These are phyloP conservation scores for Stephanodiscus minutulus DNA, from an alignment of 108 stramenopile species.

Conservation along the genomic window DNA sequence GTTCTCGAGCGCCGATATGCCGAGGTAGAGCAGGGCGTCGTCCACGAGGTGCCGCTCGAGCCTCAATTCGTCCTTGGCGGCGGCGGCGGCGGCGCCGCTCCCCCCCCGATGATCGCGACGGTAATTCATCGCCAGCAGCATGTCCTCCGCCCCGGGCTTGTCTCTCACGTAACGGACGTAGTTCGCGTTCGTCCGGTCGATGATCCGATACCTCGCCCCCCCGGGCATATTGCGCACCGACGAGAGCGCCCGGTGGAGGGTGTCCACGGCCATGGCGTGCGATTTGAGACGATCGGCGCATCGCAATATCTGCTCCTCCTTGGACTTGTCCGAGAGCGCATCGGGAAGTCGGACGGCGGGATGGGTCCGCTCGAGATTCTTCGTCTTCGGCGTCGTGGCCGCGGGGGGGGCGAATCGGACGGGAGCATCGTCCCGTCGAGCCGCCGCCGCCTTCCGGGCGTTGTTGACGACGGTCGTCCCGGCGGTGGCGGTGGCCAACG, in stretches of 20 bases:
- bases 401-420: background rate
- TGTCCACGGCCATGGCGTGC: slow-evolving; percentile 75
- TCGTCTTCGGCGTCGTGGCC: background rate
- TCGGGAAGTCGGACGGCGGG: slow-evolving; percentile 77
- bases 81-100: no score
- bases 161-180: slow-evolving; percentile 55
- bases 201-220: slow-evolving; percentile 62
- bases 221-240: slow-evolving; percentile 54
- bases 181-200: slow-evolving; percentile 63
- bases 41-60: slow-evolving; percentile 63
- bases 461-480: slow-evolving; percentile 50
- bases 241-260: slow-evolving; percentile 57
- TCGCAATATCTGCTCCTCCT: slow-evolving; percentile 78
- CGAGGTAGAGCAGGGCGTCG: slow-evolving; percentile 73
- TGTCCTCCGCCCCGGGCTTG: slow-evolving; percentile 76
- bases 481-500: slow-evolving; percentile 10
- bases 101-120: slow-evolving; percentile 9
- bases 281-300: slow-evolving; percentile 72
- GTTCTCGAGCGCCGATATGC: slow-evolving; percentile 80
- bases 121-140: slow-evolving; percentile 80
- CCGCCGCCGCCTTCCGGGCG: slow-evolving; percentile 41
- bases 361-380: slow-evolving; percentile 39
- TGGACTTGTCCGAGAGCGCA: slow-evolving; percentile 69
- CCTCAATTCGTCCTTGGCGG: slow-evolving; percentile 40
- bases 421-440: background rate